These are phyloP conservation scores for Zygnema circumcarinatum DNA, from an alignment of 139 green algal genomes.

Conservation along the genomic window DNA sequence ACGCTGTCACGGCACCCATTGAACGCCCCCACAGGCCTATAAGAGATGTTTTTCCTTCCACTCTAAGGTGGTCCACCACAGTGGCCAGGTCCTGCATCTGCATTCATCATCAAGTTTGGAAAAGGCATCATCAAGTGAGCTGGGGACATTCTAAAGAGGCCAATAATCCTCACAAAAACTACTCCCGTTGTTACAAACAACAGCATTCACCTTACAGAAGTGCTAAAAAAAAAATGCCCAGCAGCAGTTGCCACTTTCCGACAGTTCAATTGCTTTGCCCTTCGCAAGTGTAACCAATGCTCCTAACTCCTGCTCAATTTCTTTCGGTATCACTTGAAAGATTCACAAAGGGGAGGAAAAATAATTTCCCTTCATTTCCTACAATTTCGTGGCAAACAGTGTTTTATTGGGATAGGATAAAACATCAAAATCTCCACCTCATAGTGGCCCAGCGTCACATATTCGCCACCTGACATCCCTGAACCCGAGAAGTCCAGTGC, in stretches of 20 bases:
- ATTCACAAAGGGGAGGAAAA: too few species aligned
- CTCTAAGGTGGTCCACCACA: conserved; percentile 72
- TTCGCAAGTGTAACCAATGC: too few species aligned
- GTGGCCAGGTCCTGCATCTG: conserved; percentile 48
- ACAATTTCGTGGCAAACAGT: too few species aligned
- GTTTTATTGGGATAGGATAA: too few species aligned
- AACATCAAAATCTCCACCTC: conserved; percentile 38
- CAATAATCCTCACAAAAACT: background rate
- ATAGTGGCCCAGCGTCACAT: conserved; percentile 83
- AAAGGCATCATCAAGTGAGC: background rate
- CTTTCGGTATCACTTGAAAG: too few species aligned
- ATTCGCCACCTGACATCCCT: conserved; percentile 86
- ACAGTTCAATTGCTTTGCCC: too few species aligned
- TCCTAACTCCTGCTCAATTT: too few species aligned
- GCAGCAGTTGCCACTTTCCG: too few species aligned
- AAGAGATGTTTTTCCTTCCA: conserved; percentile 65
- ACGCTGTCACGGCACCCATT: conserved; percentile 93
- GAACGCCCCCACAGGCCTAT: conserved; percentile 93
- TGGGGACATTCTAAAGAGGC: background rate
- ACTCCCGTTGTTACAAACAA: too few species aligned
- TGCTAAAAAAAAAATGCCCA: too few species aligned
- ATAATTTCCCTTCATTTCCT: too few species aligned
- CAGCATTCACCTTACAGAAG: too few species aligned
- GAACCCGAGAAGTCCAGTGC: conserved; percentile 71
- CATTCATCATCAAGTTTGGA: background rate